A percentile compares a stretch with the other conserved stretches of the same genome.
phyloP scores from a whole-genome alignment of 2,329 filamentous ascomycete species.

The Pseudogymnoascus sp. region DNA sequence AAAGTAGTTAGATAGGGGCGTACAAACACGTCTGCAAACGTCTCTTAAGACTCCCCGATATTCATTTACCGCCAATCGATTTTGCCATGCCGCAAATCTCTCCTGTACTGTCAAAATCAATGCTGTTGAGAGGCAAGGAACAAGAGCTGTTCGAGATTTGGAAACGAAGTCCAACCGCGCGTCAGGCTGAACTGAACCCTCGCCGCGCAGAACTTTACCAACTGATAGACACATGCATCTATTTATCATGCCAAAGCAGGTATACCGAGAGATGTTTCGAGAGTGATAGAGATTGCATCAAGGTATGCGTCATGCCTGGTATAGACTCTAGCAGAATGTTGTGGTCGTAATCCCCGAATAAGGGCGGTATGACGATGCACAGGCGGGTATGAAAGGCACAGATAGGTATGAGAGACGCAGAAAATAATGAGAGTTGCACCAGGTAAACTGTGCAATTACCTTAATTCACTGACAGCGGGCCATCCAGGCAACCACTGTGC shows the following conservation, averaged over 20 bases:
- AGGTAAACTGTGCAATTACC: slow-evolving; percentile 1
- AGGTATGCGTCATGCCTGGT: neutral
- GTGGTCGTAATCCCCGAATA: slow-evolving; percentile 1
- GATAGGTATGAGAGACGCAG: neutral
- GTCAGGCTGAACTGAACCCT: neutral
- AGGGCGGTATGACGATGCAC: slow-evolving; percentile 5
- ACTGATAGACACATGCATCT: neutral
- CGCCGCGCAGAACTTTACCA: neutral
- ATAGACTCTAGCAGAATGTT: neutral
- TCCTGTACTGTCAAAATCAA: neutral
- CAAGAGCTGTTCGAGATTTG: neutral
- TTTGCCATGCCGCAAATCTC: neutral
- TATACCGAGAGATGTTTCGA: neutral
- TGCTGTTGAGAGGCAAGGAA: slow-evolving; percentile 1
- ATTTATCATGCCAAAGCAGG: neutral
- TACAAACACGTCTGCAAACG: slow-evolving; percentile 8
- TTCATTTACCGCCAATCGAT: neutral
- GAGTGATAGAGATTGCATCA: neutral
- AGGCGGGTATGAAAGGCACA: neutral
- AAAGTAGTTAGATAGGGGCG: neutral
- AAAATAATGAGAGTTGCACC: slow-evolving; percentile 1
- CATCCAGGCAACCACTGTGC: neutral
- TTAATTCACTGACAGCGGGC: slow-evolving; percentile 6
- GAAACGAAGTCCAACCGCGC: neutral
- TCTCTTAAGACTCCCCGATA: neutral